A percentile compares a stretch with the other conserved stretches of the same genome.
Evolutionary conservation across 1,284 basidiomycete genomes (phyloP).

Genomic region (Kalmanozyma brasiliensis): DNA sequence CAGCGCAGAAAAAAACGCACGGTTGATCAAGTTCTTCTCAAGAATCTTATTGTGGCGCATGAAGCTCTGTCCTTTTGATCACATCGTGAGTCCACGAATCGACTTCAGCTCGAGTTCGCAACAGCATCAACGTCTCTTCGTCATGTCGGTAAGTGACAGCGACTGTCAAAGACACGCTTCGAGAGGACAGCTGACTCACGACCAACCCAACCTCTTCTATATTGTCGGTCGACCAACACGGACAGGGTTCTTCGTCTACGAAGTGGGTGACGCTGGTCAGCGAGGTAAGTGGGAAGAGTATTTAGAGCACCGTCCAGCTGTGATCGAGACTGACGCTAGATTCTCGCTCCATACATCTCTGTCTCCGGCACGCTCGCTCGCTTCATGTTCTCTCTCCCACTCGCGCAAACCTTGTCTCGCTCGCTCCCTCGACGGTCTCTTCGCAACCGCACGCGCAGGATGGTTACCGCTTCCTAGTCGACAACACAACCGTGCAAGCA

Average conservation of each 20-base stretch:
- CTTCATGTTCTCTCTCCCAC: background rate
- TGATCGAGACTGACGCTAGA: background rate
- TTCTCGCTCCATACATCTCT: background rate
- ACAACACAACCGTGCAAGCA: conserved; percentile 38
- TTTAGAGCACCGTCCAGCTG: too few relatives aligned
- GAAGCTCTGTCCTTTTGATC: too few relatives aligned
- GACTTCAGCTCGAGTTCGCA: too few relatives aligned
- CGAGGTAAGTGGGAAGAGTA: conserved; percentile 57
- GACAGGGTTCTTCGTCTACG: background rate
- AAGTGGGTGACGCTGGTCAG: conserved; percentile 62
- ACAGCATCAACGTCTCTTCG: background rate
- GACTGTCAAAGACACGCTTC: too few relatives aligned
- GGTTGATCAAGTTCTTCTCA: background rate
- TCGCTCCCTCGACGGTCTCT: background rate
- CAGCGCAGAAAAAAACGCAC: background rate
- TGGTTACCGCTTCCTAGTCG: conserved; percentile 58
- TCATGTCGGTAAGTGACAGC: conserved; percentile 6
- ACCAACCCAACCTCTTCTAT: too few relatives aligned
- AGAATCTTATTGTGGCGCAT: too few relatives aligned
- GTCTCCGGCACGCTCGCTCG: too few relatives aligned
- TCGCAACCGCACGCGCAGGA: conserved; percentile 39
- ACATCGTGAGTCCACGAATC: too few relatives aligned
- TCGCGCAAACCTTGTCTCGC: background rate
- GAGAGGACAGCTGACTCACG: background rate
- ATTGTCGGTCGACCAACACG: background rate